Base-by-base conservation (phyloP, 176 grass and related monocot genomes). In the Guadua angustifolia region DNA sequence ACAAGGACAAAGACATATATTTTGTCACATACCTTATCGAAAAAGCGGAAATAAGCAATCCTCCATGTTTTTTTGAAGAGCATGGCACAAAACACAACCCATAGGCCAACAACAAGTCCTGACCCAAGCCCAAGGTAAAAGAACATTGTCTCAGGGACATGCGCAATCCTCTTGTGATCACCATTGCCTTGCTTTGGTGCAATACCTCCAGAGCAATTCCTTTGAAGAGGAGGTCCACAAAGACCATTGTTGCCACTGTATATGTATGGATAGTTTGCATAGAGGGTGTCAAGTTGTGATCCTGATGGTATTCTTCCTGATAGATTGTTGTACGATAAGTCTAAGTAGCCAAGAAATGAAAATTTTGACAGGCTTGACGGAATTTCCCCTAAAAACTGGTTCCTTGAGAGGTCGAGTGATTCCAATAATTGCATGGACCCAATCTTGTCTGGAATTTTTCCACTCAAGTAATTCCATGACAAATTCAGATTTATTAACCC, bases 261-360 rank as follows among this genome's bases (percentile, higher is more conserved):
- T 15, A 81, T 73, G 1, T 19, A 22, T 13, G 84, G 66, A 36
- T 36, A 36, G 35, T 36, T 36, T 36, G 35, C 35, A 36, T 36
- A 36, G 5, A 94, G 46, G 0, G 89, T 94, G n/a, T 89, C 81
- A 8, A 94, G 75, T 33, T 94, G 92, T 0, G 15, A 0, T 18
- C 89, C 79, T 18, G 38, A 21, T 3, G 86, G 89, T 7, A 94
- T 84, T 51, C 4, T 67, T 56, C 89, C 89, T 0, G 68, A 46
- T 1, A 90, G 24, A 55, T 83, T 88, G 9, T 94, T 91, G 10
- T 86, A 76, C 0, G 92, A 91, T 4, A 94, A 7, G 4, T 91
- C 88, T 5, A 94, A 39, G 6, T 21, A 18, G 38, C 52, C 22
- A 5, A 94, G 21, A 67, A 19, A 88, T 17, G 73, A 84, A 5